Evolutionary conservation across 2,329 filamentous ascomycete genomes (phyloP).

Genomic region (Epichloe glyceriae): DNA sequence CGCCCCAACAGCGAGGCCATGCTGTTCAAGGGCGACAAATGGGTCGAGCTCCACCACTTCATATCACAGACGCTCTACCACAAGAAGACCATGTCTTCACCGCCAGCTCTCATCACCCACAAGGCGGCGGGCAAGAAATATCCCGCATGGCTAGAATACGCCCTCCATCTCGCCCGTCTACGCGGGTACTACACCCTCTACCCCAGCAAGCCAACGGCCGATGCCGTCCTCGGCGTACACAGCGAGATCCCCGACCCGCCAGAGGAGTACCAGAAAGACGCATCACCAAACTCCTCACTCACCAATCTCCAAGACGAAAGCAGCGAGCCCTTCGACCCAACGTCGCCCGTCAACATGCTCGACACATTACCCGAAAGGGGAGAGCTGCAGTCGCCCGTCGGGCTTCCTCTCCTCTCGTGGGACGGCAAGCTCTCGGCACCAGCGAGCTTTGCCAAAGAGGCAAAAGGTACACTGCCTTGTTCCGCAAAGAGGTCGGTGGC

Average conservation of each 20-base stretch:
- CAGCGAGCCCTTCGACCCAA: constrained; percentile 26
- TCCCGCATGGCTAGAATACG: constrained; percentile 67
- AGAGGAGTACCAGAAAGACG: constrained; percentile 45
- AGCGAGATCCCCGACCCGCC: constrained; percentile 60
- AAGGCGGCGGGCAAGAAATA: constrained; percentile 55
- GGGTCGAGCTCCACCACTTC: constrained; percentile 75
- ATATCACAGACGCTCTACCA: constrained; percentile 48
- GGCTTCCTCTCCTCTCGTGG: constrained; percentile 50
- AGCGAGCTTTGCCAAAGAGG: constrained; percentile 27
- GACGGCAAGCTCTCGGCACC: constrained; percentile 38
- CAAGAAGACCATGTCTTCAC: constrained; percentile 21
- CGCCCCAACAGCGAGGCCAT: constrained; percentile 70
- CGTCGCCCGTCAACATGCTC: constrained; percentile 32
- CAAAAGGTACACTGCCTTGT: constrained; percentile 42
- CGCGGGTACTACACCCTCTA: constrained; percentile 73
- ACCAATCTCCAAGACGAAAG: constrained; percentile 17
- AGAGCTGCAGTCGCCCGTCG: constrained; percentile 27
- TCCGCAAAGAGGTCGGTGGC: constrained; percentile 53
- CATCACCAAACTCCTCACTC: constrained; percentile 8
- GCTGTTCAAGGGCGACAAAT: constrained; percentile 73
- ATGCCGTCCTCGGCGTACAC: constrained; percentile 58
- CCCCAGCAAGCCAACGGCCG: constrained; percentile 45
- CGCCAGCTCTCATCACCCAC: constrained; percentile 28
- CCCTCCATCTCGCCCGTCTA: constrained; percentile 61
- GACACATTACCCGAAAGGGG: constrained; percentile 33